phyloP scores from a whole-genome alignment of 305 asterid species.

The Fraxinus baroniana region DNA sequence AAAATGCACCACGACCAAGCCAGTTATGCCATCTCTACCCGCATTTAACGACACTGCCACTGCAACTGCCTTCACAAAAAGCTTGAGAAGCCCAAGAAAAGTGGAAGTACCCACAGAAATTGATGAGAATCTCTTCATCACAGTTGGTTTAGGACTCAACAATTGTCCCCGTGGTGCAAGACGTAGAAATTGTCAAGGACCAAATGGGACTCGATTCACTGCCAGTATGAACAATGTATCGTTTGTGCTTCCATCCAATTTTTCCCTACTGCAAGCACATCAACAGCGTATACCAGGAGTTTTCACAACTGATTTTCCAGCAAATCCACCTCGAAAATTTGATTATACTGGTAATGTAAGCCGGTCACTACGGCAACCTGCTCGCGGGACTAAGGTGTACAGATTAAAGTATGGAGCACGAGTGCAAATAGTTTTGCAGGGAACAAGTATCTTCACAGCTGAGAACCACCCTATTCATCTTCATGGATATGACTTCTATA shows the following conservation, averaged over 20 bases:
- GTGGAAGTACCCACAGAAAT: conserved; percentile 52
- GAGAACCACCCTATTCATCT: conserved; percentile 81
- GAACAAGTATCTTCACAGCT: conserved; percentile 56
- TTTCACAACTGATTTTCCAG: conserved; percentile 67
- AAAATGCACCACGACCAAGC: conserved; percentile 2
- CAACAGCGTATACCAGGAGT: conserved; percentile 56
- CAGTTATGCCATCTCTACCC: conserved; percentile 54
- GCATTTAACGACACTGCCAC: conserved; percentile 66
- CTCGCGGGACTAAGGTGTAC: conserved; percentile 48
- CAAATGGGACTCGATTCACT: too few relatives aligned
- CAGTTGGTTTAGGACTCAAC: too few relatives aligned
- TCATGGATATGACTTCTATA: conserved; percentile 75
- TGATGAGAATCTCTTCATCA: too few relatives aligned
- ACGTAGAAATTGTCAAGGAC: too few relatives aligned
- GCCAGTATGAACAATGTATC: too few relatives aligned
- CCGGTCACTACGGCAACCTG: conserved; percentile 64
- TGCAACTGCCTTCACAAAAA: conserved; percentile 48
- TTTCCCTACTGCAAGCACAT: too few relatives aligned
- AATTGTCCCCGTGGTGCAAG: too few relatives aligned
- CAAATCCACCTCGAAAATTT: conserved; percentile 45
- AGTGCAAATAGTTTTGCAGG: conserved; percentile 69
- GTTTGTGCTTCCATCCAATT: too few relatives aligned
- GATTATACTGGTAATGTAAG: conserved; percentile 71
- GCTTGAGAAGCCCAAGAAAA: conserved; percentile 51
- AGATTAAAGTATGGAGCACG: conserved; percentile 47